Conservation (phyloP, 108 stramenopile genomes). For the Skeletonema grethae region DNA sequence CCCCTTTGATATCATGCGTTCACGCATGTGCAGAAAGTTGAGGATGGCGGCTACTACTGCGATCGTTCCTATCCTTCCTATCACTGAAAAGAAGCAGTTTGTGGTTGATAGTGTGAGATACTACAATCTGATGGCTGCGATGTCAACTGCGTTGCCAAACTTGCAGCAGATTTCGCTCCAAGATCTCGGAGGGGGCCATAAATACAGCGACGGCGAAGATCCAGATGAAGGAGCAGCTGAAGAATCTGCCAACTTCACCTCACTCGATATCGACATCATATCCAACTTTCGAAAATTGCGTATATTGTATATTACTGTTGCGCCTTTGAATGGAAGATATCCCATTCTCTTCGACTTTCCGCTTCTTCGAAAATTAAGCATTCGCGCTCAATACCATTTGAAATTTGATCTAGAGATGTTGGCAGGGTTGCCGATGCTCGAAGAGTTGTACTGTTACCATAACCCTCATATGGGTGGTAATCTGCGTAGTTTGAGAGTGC, state of each 20-base stretch:
- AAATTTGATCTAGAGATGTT: slow-evolving; percentile 7
- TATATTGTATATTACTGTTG: background rate
- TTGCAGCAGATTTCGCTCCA: background rate
- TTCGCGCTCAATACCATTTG: background rate
- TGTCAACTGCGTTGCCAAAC: slow-evolving; percentile 2
- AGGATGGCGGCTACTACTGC: background rate
- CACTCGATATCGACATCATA: no score
- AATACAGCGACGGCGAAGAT: no score
- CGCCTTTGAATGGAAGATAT: background rate
- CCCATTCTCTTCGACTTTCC: background rate
- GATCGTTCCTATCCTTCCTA: background rate
- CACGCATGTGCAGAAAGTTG: background rate
- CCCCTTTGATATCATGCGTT: background rate
- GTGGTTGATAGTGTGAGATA: background rate
- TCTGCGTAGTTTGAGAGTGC: background rate
- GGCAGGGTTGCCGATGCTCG: slow-evolving; percentile 4
- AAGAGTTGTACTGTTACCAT: background rate
- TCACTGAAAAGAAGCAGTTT: background rate
- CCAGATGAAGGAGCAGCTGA: no score
- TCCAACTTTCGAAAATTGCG: no score
- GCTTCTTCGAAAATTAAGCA: background rate
- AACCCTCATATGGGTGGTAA: background rate
- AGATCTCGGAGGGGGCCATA: no score
- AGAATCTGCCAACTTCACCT: no score
- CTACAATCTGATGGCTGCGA: background rate